Percentiles rank a stretch among this genome's conserved stretches.
Evolutionary conservation across 1,139 yeast species (phyloP).

Genomic region (Scheffersomyces titani): DNA sequence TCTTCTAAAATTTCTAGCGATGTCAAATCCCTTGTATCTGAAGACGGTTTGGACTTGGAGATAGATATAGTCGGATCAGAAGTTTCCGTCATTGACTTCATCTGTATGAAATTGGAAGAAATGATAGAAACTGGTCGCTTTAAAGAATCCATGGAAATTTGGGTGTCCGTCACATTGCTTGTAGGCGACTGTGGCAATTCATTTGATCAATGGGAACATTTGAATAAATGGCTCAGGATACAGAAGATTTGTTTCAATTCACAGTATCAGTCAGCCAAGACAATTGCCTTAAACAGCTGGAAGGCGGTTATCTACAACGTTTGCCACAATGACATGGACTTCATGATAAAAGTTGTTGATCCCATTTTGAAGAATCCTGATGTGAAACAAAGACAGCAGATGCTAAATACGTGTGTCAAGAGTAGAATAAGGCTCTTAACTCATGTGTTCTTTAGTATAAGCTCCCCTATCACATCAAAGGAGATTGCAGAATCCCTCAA

Average conservation of each 20-base stretch:
- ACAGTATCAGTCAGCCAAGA: slow-evolving; percentile 24
- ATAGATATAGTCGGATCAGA: neutral
- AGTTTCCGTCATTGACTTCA: slow-evolving; percentile 19
- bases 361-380: slow-evolving; percentile 12
- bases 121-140: slow-evolving; percentile 27
- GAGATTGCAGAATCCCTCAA: slow-evolving; percentile 34
- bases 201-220: slow-evolving; percentile 35
- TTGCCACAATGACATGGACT: slow-evolving; percentile 34
- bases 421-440: slow-evolving; percentile 31
- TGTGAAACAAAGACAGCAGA: slow-evolving; percentile 14
- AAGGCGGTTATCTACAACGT: slow-evolving; percentile 37
- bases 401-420: slow-evolving; percentile 20
- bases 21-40: slow-evolving; percentile 20
- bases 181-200: slow-evolving; percentile 22
- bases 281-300: slow-evolving; percentile 38
- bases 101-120: slow-evolving; percentile 25
- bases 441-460: slow-evolving; percentile 27
- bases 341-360: slow-evolving; percentile 20
- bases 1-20: slow-evolving; percentile 19
- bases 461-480: slow-evolving; percentile 19
- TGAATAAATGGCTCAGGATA: slow-evolving; percentile 36
- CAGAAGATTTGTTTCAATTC: slow-evolving; percentile 33
- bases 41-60: slow-evolving; percentile 8
- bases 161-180: slow-evolving; percentile 42
- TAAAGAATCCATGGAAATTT: slow-evolving; percentile 43